Conservation (phyloP, 176 grass and related monocot genomes). For the Hsuehochloa calcarea region DNA sequence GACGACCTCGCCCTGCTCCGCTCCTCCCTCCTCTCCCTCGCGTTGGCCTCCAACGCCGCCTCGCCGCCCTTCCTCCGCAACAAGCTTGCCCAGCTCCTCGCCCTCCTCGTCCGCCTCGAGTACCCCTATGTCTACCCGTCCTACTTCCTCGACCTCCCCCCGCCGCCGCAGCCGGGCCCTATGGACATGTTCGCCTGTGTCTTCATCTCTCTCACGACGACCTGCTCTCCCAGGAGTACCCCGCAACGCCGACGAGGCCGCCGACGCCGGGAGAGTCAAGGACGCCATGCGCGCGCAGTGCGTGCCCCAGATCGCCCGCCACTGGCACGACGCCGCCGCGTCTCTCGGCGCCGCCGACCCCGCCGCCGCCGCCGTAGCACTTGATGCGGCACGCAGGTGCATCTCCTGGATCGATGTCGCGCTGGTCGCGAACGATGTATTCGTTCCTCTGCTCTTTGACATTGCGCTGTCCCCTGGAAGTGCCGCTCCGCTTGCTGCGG, state of each 20-base stretch:
- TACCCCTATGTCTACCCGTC: conserved; percentile 64
- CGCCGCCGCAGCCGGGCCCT: conserved; percentile 41
- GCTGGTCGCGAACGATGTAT: conserved; percentile 78
- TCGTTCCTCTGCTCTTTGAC: conserved; percentile 85
- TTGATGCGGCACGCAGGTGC: conserved; percentile 78
- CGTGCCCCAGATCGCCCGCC: conserved; percentile 80
- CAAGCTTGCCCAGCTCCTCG: conserved; percentile 83
- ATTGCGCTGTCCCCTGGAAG: conserved; percentile 61
- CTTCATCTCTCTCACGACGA: conserved; percentile 68
- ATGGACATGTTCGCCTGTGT: conserved; percentile 91
- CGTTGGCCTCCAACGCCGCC: conserved; percentile 40
- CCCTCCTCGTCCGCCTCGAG: conserved; percentile 72
- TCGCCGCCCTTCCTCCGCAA: conserved; percentile 74
- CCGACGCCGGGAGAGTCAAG: conserved; percentile 71
- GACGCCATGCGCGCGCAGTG: conserved; percentile 88
- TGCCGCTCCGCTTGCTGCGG: conserved; percentile 46
- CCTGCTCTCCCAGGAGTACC: conserved; percentile 88
- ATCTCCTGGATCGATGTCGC: conserved; percentile 89
- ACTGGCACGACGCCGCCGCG: conserved; percentile 66
- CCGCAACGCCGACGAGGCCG: conserved; percentile 45
- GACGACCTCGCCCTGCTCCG: conserved; percentile 61
- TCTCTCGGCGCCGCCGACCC: conserved; percentile 58
- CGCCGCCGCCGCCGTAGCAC: conserved; percentile 39
- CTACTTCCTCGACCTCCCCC: conserved; percentile 58
- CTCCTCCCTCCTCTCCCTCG: conserved; percentile 73